A percentile compares a stretch with the other conserved stretches of the same genome.
Evolutionary conservation across 1,139 yeast species (phyloP).

Genomic region (Hemisphaericaspora lyxosophila): DNA sequence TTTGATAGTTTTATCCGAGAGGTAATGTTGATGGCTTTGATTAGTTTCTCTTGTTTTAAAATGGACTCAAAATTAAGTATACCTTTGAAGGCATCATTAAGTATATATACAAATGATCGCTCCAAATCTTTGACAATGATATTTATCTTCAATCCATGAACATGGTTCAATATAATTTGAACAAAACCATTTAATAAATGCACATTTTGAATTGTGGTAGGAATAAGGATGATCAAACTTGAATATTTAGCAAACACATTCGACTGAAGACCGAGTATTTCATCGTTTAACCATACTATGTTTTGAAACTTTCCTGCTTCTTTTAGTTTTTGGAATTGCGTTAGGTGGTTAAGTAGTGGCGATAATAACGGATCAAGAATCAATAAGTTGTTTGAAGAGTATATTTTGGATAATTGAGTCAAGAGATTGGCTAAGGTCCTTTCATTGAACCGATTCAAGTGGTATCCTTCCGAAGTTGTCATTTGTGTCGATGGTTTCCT

Average conservation of each 20-base stretch:
- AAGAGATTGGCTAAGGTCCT: constrained; percentile 24
- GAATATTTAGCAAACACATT: constrained; percentile 21
- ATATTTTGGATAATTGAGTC: constrained; percentile 25
- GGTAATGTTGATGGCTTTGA: constrained; percentile 17
- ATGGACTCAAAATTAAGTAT: constrained; percentile 23
- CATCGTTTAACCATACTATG: constrained; percentile 57
- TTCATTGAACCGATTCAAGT: constrained; percentile 17
- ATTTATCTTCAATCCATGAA: constrained; percentile 17
- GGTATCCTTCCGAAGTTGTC: constrained; percentile 4
- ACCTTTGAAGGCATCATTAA: constrained; percentile 26
- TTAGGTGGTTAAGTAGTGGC: constrained; percentile 55
- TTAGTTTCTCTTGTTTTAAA: constrained; percentile 6
- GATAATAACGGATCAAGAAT: constrained; percentile 59
- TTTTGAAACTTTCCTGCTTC: constrained; percentile 57
- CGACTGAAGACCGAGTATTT: constrained; percentile 8
- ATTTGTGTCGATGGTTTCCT: too few species aligned
- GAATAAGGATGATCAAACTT: constrained; percentile 39
- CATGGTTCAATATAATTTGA: constrained; percentile 10
- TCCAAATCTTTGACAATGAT: constrained; percentile 34
- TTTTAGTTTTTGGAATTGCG: constrained; percentile 59
- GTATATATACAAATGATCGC: constrained; percentile 27
- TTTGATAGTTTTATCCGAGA: constrained; percentile 26
- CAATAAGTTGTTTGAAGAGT: constrained; percentile 41
- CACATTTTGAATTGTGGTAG: constrained; percentile 18
- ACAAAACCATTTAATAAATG: constrained; percentile 13